Evolutionary conservation across 2,329 filamentous ascomycete genomes (phyloP).

Genomic region (Neurospora sp.): DNA sequence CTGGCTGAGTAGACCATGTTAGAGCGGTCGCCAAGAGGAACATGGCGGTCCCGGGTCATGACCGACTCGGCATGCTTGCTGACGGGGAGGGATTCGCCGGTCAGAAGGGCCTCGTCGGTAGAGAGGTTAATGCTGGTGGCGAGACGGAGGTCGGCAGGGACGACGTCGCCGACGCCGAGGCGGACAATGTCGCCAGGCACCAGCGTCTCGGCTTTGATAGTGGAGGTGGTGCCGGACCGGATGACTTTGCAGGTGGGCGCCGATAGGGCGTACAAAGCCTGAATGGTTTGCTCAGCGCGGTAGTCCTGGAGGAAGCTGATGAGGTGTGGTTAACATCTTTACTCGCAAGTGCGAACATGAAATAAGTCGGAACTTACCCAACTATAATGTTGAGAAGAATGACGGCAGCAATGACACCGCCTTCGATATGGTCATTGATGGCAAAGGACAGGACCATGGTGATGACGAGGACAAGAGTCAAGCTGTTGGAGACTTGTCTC

Average conservation of each 20-base stretch:
- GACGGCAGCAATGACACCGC: slow-evolving; percentile 55
- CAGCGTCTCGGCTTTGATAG: slow-evolving; percentile 44
- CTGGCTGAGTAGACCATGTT: slow-evolving; percentile 65
- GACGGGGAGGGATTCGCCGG: slow-evolving; percentile 62
- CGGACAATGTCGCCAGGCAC: slow-evolving; percentile 57
- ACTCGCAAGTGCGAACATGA: neutral
- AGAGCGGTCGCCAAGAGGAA: slow-evolving; percentile 57
- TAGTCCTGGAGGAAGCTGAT: slow-evolving; percentile 48
- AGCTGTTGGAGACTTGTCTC: slow-evolving; percentile 67
- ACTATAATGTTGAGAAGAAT: slow-evolving; percentile 60
- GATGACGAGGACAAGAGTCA: slow-evolving; percentile 62
- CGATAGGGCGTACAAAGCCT: slow-evolving; percentile 48
- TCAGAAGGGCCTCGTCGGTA: slow-evolving; percentile 65
- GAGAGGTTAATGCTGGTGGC: slow-evolving; percentile 62
- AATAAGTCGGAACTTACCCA: slow-evolving; percentile 31
- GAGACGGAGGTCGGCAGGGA: slow-evolving; percentile 58
- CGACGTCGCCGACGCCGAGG: slow-evolving; percentile 55
- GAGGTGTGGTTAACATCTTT: neutral
- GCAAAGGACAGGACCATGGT: slow-evolving; percentile 62
- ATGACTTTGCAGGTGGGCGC: slow-evolving; percentile 50
- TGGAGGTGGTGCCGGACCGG: slow-evolving; percentile 40
- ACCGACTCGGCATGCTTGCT: slow-evolving; percentile 51
- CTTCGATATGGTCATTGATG: slow-evolving; percentile 58
- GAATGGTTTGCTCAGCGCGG: slow-evolving; percentile 51
- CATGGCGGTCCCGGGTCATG: slow-evolving; percentile 36